Evolutionary conservation across 2,329 filamentous ascomycete genomes (phyloP).

Genomic region (Ceratocystis albifundus): DNA sequence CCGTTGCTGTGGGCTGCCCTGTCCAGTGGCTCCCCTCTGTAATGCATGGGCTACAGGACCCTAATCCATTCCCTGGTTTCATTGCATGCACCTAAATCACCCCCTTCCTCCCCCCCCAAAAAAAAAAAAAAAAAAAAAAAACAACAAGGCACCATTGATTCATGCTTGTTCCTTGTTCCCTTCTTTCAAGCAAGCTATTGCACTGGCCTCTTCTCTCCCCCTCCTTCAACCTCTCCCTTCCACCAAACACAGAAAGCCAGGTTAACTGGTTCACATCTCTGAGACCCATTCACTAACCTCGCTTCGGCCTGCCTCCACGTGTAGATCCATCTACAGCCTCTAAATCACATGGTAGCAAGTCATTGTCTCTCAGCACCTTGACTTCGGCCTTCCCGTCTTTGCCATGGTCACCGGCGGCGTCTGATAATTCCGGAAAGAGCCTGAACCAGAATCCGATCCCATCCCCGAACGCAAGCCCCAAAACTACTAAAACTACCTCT

Average conservation of each 20-base stretch:
- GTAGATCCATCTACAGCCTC: constrained; percentile 15
- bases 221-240: background rate
- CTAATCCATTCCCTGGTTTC: constrained; percentile 22
- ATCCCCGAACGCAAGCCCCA: constrained; percentile 29
- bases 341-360: constrained; percentile 32
- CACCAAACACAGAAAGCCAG: constrained; percentile 7
- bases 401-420: constrained; percentile 54
- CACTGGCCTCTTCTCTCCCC: background rate
- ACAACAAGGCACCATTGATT: constrained; percentile 6
- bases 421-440: constrained; percentile 38
- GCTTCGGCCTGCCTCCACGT: constrained; percentile 5
- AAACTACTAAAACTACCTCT: constrained; percentile 31
- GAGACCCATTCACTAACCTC: constrained; percentile 24
- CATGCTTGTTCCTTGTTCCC: constrained; percentile 1
- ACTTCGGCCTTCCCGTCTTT: constrained; percentile 60
- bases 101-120: too few species aligned
- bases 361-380: constrained; percentile 56
- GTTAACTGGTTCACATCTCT: background rate
- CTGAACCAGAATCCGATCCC: constrained; percentile 30
- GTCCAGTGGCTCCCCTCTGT: constrained; percentile 21
- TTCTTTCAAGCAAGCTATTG: background rate
- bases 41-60: constrained; percentile 23
- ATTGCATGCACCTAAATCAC: constrained; percentile 6
- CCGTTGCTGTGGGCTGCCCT: background rate
- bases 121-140: too few species aligned